These are phyloP conservation scores for Leishmania martiniquensis DNA, from an alignment of 208 protist species.

Conservation along the genomic window DNA sequence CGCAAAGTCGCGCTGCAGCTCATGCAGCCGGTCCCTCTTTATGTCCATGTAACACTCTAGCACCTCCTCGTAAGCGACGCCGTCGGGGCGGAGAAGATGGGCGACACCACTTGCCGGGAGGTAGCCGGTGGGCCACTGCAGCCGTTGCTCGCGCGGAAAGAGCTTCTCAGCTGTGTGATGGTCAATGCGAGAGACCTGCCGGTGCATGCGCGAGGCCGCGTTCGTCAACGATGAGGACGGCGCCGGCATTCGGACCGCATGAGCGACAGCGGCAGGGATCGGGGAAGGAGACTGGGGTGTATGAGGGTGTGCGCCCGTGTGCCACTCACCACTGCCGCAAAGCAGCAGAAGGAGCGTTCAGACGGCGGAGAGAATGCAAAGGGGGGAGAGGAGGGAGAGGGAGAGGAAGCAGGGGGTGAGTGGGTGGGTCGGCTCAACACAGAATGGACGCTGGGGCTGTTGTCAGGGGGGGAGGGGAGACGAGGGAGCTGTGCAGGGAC, in stretches of 20 bases:
- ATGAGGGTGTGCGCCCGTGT: background rate
- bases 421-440: background rate
- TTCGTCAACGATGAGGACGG: constrained; percentile 7
- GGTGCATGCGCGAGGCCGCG: constrained; percentile 36
- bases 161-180: constrained; percentile 30
- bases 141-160: constrained; percentile 52
- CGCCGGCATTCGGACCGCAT: background rate
- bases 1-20: constrained; percentile 80
- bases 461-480: background rate
- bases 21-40: constrained; percentile 34
- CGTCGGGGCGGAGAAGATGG: constrained; percentile 63
- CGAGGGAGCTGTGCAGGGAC: background rate
- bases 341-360: background rate
- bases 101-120: constrained; percentile 74
- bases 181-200: constrained; percentile 52
- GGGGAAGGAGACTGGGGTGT: background rate
- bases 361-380: background rate
- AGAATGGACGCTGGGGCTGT: background rate
- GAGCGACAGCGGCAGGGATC: background rate
- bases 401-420: background rate
- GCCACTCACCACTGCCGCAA: background rate
- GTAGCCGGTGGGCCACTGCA: constrained; percentile 69
- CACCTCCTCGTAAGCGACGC: constrained; percentile 60
- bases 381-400: background rate
- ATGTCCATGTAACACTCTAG: constrained; percentile 63